Conservation (phyloP, 2,329 filamentous ascomycete genomes). For the Alternaria sp. region DNA sequence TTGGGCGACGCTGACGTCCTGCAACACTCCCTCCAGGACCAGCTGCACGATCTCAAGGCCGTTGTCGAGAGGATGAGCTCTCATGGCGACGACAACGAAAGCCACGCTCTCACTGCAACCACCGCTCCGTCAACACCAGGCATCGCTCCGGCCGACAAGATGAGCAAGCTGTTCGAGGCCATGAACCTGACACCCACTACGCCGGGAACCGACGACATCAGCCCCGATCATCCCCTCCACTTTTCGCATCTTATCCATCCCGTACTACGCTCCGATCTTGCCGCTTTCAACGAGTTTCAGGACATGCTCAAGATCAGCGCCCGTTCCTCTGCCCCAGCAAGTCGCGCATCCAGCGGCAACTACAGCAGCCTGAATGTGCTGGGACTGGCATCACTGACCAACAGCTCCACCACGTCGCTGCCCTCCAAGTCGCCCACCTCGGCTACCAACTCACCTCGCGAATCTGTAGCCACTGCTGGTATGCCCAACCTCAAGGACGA, state of each 20-base stretch:
- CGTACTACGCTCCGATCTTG: slow-evolving; percentile 80
- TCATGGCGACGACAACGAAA: slow-evolving; percentile 74
- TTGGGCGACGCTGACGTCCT: slow-evolving; percentile 85
- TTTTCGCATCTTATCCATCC: slow-evolving; percentile 85
- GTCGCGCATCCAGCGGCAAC: slow-evolving; percentile 74
- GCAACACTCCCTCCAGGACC: slow-evolving; percentile 89
- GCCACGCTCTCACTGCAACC: slow-evolving; percentile 66
- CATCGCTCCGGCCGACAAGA: slow-evolving; percentile 63
- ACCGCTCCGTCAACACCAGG: slow-evolving; percentile 82
- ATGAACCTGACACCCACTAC: slow-evolving; percentile 60
- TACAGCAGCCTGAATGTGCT: slow-evolving; percentile 69
- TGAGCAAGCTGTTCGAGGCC: slow-evolving; percentile 66
- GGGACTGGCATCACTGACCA: slow-evolving; percentile 59
- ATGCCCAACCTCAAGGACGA: slow-evolving; percentile 80
- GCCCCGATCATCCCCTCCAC: slow-evolving; percentile 69
- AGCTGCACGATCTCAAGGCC: slow-evolving; percentile 86
- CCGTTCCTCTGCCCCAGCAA: slow-evolving; percentile 63
- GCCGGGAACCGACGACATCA: slow-evolving; percentile 59
- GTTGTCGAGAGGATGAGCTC: slow-evolving; percentile 88
- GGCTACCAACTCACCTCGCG: slow-evolving; percentile 46
- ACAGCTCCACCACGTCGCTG: slow-evolving; percentile 58
- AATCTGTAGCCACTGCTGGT: slow-evolving; percentile 26
- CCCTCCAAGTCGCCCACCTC: slow-evolving; percentile 56
- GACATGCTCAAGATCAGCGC: slow-evolving; percentile 72
- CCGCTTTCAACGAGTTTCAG: slow-evolving; percentile 84